Percentiles rank a stretch among this genome's conserved stretches.
Conservation (phyloP, 257 asterid species). For the Galeopsis tetrahit region DNA sequence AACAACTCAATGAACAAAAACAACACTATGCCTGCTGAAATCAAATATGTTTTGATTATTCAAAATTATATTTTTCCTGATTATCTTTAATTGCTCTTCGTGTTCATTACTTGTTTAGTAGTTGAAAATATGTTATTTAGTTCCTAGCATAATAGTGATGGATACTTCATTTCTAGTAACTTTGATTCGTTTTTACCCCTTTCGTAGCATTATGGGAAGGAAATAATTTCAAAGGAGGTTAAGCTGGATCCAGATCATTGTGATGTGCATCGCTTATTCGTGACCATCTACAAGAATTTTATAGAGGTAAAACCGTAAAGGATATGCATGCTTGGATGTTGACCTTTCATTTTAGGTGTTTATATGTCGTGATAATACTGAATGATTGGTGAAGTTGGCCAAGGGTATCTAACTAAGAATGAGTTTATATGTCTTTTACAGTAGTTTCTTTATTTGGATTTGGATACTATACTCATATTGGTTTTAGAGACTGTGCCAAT, state of each 20-base stretch:
- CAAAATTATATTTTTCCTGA: neutral
- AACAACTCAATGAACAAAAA: neutral
- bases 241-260: constrained; percentile 36
- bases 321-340: constrained; percentile 5
- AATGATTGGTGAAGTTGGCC: too few species aligned
- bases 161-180: constrained; percentile 2
- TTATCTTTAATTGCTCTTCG: constrained; percentile 15
- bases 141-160: neutral
- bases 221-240: constrained; percentile 33
- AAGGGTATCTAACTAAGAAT: too few species aligned
- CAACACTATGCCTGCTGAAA: constrained; percentile 3
- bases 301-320: constrained; percentile 28
- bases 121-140: neutral
- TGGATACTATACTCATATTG: too few species aligned
- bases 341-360: neutral
- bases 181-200: constrained; percentile 2
- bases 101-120: neutral
- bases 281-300: constrained; percentile 32
- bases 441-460: neutral
- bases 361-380: neutral
- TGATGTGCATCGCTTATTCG: constrained; percentile 32
- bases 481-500: too few species aligned
- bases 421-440: neutral
- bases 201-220: constrained; percentile 30
- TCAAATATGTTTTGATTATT: neutral